These are phyloP conservation scores for Neoboletus brunneissimus DNA, from an alignment of 768 basidiomycete genomes.

Conservation along the genomic window DNA sequence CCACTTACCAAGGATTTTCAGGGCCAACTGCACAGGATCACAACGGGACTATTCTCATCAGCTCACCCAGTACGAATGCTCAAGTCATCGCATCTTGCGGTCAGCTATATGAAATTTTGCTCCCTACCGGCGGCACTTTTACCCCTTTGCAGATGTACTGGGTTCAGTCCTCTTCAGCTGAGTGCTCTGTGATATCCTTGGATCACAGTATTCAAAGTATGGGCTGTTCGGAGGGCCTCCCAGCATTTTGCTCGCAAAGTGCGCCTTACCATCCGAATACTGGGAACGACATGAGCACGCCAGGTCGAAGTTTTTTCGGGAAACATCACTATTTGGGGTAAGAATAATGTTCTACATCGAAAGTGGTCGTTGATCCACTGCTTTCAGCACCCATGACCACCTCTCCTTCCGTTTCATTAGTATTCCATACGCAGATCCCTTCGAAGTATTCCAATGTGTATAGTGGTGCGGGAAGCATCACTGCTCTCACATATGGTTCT, in stretches of 20 bases:
- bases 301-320: conserved; percentile 8
- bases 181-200: conserved; percentile 9
- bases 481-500: conserved; percentile 34
- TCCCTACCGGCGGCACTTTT: conserved; percentile 6
- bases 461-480: conserved; percentile 22
- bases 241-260: no score
- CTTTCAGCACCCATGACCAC: conserved; percentile 43
- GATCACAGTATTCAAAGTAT: background rate
- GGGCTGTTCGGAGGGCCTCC: conserved; percentile 1
- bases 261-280: conserved; percentile 2
- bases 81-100: conserved; percentile 4
- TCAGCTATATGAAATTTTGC: conserved; percentile 5
- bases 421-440: conserved; percentile 46
- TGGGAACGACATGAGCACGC: conserved; percentile 3
- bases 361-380: background rate
- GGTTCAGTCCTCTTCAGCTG: conserved; percentile 2
- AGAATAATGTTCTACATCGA: background rate
- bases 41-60: conserved; percentile 5
- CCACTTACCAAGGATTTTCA: background rate
- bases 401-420: conserved; percentile 51
- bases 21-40: conserved; percentile 8
- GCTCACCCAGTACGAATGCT: background rate
- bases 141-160: conserved; percentile 10
- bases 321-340: conserved; percentile 5
- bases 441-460: conserved; percentile 38